Evolutionary conservation across 2,329 filamentous ascomycete species (phyloP), one percentile per base, ranked within the genome.

Genomic region (Grosmannia huntii): DNA sequence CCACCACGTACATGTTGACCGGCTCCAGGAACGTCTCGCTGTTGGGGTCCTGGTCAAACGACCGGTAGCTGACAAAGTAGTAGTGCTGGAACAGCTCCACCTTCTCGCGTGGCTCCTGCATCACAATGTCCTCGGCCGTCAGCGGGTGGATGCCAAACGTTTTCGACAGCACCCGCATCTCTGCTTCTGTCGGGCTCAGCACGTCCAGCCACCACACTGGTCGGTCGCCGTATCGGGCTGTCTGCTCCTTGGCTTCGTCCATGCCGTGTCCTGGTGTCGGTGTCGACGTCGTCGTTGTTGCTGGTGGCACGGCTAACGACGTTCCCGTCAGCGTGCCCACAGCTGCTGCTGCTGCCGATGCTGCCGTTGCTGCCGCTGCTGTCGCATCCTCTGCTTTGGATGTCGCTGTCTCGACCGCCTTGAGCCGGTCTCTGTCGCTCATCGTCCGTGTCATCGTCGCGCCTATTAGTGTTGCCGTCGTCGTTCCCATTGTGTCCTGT

Each of bases 161-260:
- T 68, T 95, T 95, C 33, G 89, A 85, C 48, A 99, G 80, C 10
- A 94, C 84, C 68, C 91, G 92, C 94, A 99, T 97, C 72, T 99
- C 94, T 0, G 85, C 84, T 67, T 97, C 91, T 0, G 91, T 96
- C 0, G 94, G 94, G 51, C 83, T 89, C 27, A 96, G 77, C 5
- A 99, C 83, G 71, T 99, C 94, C 4, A 99, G 81, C 94, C 94
- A 99, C 82, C 94, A 99, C 0, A 94, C 91, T 5, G 94, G 94
- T 6, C 91, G 84, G 28, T 94, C 87, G 1, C 92, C 92, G 63
- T 84, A 86, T 57, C 78, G 65, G 6, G 71, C 67, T 58, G 61
- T 61, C 31, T 12, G 28, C 28, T 31, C 23, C 14, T 16, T 67
- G 66, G 7, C 60, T 56, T 19, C 36, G 12, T 33, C 19, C 21